These are phyloP conservation scores for Dictyostelium purpureum DNA, from an alignment of 78 protist species.

Conservation along the genomic window DNA sequence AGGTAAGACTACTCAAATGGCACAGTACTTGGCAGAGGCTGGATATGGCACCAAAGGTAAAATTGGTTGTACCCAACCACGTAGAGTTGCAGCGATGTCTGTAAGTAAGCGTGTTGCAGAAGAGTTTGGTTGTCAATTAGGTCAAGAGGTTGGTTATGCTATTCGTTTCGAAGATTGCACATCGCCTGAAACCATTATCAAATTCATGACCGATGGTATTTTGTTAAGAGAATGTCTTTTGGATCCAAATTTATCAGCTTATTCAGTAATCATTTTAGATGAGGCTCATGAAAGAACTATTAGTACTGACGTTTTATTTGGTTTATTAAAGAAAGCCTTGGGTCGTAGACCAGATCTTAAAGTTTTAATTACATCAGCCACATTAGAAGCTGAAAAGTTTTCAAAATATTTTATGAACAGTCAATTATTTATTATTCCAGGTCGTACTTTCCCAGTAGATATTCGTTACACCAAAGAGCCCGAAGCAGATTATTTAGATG, in stretches of 20 bases:
- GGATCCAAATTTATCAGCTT: slow-evolving; percentile 85
- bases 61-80: slow-evolving; percentile 98
- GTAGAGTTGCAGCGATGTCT: slow-evolving; percentile 99
- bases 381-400: slow-evolving; percentile 98
- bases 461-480: slow-evolving; percentile 95
- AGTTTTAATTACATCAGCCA: slow-evolving; percentile 99
- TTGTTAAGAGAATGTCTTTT: slow-evolving; percentile 97
- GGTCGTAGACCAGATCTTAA: slow-evolving; percentile 90
- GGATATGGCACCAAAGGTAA: slow-evolving; percentile 81
- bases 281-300: slow-evolving; percentile 99
- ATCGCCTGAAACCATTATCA: slow-evolving; percentile 92
- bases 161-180: slow-evolving; percentile 99
- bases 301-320: slow-evolving; percentile 99
- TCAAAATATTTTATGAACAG: slow-evolving; percentile 93
- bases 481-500: slow-evolving; percentile 98
- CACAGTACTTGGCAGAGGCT: slow-evolving; percentile 93
- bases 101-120: slow-evolving; percentile 99
- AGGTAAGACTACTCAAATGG: slow-evolving; percentile 95
- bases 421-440: slow-evolving; percentile 96
- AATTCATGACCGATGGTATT: slow-evolving; percentile 99
- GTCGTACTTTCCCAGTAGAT: slow-evolving; percentile 96
- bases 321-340: slow-evolving; percentile 92
- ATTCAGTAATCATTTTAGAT: slow-evolving; percentile 95
- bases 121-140: slow-evolving; percentile 98
- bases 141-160: slow-evolving; percentile 97